Evolutionary conservation across 2,329 filamentous ascomycete species (phyloP).

Genomic region (Venturia pyrina): DNA sequence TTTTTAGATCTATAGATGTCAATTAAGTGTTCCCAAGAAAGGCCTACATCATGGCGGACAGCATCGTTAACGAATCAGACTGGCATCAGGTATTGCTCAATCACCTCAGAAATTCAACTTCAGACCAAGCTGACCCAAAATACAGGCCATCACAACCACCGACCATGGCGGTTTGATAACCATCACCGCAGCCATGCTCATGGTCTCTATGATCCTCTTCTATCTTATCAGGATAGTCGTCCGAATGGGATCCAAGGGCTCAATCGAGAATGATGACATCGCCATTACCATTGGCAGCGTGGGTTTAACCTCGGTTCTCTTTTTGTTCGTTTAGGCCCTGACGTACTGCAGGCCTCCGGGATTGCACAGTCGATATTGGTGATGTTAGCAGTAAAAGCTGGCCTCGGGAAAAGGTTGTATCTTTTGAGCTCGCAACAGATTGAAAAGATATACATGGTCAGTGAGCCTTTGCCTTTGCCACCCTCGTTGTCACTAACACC

Average conservation of each 20-base stretch:
- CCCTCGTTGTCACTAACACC: background rate
- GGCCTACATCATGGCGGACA: background rate
- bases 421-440: background rate
- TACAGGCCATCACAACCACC: background rate
- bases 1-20: no score
- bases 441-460: conserved; percentile 5
- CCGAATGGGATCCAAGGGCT: background rate
- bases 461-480: background rate
- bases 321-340: background rate
- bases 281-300: conserved; percentile 1
- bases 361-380: conserved; percentile 9
- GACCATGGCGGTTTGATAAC: conserved; percentile 10
- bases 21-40: no score
- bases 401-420: conserved; percentile 11
- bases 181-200: conserved; percentile 4
- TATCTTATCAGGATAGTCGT: conserved; percentile 7
- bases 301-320: background rate
- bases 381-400: conserved; percentile 11
- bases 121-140: no score
- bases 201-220: conserved; percentile 6
- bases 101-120: background rate
- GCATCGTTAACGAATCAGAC: background rate
- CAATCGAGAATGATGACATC: conserved; percentile 5
- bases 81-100: background rate
- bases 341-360: conserved; percentile 8